Evolutionary conservation across 345 rosid species (phyloP), one percentile per base, ranked within the genome.

Genomic region (Eucalyptus camaldulensis): DNA sequence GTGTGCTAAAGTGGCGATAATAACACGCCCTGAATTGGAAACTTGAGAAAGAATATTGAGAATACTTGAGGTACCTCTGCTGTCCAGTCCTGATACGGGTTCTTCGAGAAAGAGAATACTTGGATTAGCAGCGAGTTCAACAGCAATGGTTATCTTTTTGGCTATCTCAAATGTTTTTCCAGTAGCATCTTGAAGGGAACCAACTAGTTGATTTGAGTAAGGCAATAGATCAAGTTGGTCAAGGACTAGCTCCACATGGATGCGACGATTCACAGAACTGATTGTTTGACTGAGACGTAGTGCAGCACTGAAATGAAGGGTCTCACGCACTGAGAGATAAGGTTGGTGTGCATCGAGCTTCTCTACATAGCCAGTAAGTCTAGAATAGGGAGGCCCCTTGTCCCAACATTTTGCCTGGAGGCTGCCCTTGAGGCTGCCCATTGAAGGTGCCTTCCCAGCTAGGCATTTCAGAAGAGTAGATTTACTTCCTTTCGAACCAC

Each of bases 251-350:
- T 92, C 92, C 54, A 91, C 92, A 90, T 91, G 92, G 89, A 90
- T 91, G 50, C n/a, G 86, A 44, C 31, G 76, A 58, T 37, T 62
- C 81, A 50, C 65, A 80, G 90, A 53, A 86, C 81, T 88, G 49
- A 90, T 86, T 49, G 72, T 85, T 87, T 89, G 58, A 85, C 90
- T 91, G 15, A 91, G 91, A 56, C 88, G 90, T 50, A 91, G 91
- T 83, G 91, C 91, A 49, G 92, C 91, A 89, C 91, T 91, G 91
- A 92, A 92, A 62, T 90, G 92, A 88, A 91, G 92, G 58, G 94
- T 91, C 86, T 92, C 94, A 56, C 89, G 85, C 37, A 92, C 88
- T 44, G 92, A 69, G 43, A 92, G 93, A 80, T 86, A 91, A 80
- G 92, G 90, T 85, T 91, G 92, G 89, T 92, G 94, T 40, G 92